Percentiles rank a stretch among this genome's conserved stretches.
phyloP scores from a whole-genome alignment of 2,329 filamentous ascomycete genomes.

The Curvularia verruculosa region DNA sequence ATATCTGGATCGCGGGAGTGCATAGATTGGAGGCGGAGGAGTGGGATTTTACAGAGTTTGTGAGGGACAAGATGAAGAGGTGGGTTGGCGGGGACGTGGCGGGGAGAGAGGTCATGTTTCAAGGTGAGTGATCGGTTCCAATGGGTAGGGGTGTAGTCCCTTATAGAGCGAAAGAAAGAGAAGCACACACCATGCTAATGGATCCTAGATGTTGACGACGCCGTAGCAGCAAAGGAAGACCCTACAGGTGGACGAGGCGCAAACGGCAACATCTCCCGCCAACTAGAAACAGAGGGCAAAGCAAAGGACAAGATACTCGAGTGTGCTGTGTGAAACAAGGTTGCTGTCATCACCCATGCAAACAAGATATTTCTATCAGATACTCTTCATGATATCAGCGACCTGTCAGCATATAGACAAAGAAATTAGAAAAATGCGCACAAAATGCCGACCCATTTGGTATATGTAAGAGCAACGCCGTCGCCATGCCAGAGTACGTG shows the following conservation, averaged over 20 bases:
- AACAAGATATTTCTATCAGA: neutral
- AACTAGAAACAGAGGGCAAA: constrained; percentile 35
- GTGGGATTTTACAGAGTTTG: constrained; percentile 89
- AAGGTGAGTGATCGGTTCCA: constrained; percentile 44
- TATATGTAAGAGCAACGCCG: constrained; percentile 7
- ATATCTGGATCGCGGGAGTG: constrained; percentile 58
- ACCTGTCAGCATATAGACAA: neutral
- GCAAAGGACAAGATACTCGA: constrained; percentile 29
- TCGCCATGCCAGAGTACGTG: constrained; percentile 7
- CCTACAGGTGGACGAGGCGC: constrained; percentile 54
- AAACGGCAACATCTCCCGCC: constrained; percentile 50
- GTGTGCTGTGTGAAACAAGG: constrained; percentile 39
- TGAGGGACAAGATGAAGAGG: constrained; percentile 70
- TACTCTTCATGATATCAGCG: neutral
- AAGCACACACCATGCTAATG: constrained; percentile 4
- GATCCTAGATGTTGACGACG: constrained; percentile 53
- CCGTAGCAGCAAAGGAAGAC: constrained; percentile 48
- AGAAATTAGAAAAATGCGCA: neutral
- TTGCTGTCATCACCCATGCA: neutral
- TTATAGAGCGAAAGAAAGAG: neutral
- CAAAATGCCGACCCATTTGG: neutral
- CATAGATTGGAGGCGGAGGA: constrained; percentile 70
- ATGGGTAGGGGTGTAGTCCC: neutral
- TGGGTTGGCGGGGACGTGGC: constrained; percentile 58
- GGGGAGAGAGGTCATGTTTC: constrained; percentile 55